Evolutionary conservation across 306 rosid species (phyloP).

Genomic region (Dicorynia guianensis): DNA sequence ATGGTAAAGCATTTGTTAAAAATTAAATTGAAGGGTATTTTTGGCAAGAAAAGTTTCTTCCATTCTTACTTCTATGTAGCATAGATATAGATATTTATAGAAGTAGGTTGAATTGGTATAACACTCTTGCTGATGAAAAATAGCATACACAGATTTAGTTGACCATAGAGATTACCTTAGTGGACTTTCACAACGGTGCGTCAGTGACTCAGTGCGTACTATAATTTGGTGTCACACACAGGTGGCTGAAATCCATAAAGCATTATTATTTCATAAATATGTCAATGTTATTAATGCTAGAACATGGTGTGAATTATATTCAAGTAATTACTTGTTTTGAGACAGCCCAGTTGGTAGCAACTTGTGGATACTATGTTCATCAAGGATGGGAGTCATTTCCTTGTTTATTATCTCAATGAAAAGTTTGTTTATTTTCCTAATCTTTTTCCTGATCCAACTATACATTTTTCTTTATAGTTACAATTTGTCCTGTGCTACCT

Average conservation of each 20-base stretch:
- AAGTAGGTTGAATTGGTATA: neutral
- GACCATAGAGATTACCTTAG: neutral
- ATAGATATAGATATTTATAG: too few species aligned
- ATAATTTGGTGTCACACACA: neutral
- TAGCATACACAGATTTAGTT: neutral
- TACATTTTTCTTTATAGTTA: neutral
- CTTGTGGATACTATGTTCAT: slow-evolving; percentile 1
- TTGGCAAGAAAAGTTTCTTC: too few species aligned
- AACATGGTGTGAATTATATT: too few species aligned
- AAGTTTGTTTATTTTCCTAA: slow-evolving; percentile 4
- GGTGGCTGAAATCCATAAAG: too few species aligned
- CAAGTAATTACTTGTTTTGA: slow-evolving; percentile 6
- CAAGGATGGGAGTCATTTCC: neutral
- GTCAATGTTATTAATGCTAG: too few species aligned
- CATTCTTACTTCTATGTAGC: too few species aligned
- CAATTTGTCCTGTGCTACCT: neutral
- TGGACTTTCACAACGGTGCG: neutral
- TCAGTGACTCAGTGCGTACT: too few species aligned
- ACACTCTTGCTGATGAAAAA: neutral
- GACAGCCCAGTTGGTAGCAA: neutral
- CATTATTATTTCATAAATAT: too few species aligned
- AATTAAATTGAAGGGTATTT: too few species aligned
- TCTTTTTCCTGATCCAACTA: neutral
- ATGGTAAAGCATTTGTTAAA: too few species aligned
- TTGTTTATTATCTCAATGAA: slow-evolving; percentile 1